Percentiles rank a stretch among this genome's conserved stretches.
Evolutionary conservation across 371 early-diverging fungal genomes (phyloP).

Genomic region (Umbelopsis sp.): DNA sequence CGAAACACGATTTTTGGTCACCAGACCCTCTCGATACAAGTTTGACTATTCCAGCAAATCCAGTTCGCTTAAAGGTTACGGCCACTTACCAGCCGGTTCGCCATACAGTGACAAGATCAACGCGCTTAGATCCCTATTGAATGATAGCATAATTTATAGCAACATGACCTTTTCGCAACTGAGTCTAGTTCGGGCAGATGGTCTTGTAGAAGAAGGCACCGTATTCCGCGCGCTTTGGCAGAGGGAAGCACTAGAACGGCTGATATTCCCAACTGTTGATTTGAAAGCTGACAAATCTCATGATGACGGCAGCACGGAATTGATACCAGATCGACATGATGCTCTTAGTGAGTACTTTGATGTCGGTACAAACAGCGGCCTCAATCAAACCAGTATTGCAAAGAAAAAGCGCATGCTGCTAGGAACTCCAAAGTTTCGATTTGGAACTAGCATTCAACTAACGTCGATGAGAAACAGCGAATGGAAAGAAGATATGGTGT

Average conservation of each 20-base stretch:
- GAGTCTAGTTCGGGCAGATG: slow-evolving; percentile 43
- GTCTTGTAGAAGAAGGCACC: slow-evolving; percentile 50
- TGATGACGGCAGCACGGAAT: background rate
- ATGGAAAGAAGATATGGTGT: slow-evolving; percentile 26
- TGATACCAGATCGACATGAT: slow-evolving; percentile 19
- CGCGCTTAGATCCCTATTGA: slow-evolving; percentile 23
- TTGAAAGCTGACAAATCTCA: slow-evolving; percentile 15
- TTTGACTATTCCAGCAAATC: background rate
- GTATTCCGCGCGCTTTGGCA: slow-evolving; percentile 58
- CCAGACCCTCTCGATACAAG: background rate
- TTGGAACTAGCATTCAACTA: slow-evolving; percentile 32
- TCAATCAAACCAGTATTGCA: slow-evolving; percentile 32
- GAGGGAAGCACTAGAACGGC: slow-evolving; percentile 45
- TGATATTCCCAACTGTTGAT: slow-evolving; percentile 32
- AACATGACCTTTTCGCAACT: slow-evolving; percentile 57
- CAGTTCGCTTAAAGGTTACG: no score
- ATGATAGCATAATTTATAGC: slow-evolving; percentile 48
- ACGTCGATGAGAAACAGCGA: slow-evolving; percentile 8
- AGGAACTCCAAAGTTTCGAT: slow-evolving; percentile 44
- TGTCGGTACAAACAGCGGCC: slow-evolving; percentile 26
- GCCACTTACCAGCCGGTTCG: background rate
- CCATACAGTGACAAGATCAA: slow-evolving; percentile 3
- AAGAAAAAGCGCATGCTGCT: slow-evolving; percentile 36
- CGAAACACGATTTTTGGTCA: background rate
- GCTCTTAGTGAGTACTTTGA: slow-evolving; percentile 55